phyloP scores from a whole-genome alignment of 2,329 filamentous ascomycete species.

The Colletotrichum sp. region DNA sequence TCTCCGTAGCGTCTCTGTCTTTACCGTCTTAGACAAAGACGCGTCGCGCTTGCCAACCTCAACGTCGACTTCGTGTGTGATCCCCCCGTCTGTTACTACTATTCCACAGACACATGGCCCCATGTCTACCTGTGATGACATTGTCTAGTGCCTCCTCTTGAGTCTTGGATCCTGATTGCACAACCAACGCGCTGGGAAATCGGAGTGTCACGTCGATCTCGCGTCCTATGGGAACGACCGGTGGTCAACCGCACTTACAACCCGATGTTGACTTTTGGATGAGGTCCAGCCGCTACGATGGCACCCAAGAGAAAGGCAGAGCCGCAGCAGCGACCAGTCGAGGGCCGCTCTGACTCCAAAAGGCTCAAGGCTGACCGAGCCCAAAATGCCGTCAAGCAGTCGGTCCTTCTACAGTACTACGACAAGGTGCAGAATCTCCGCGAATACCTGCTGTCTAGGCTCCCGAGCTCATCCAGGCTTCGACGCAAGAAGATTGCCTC shows the following conservation, averaged over 20 bases:
- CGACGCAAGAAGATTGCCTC: constrained; percentile 61
- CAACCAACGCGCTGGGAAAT: not conserved
- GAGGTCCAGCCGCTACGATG: not conserved
- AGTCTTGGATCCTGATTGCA: not conserved
- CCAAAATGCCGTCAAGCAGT: constrained; percentile 3
- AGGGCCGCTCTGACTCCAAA: not conserved
- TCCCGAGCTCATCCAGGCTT: constrained; percentile 71
- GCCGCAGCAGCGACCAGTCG: not conserved
- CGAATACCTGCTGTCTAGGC: constrained; percentile 69
- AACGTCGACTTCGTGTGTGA: not conserved
- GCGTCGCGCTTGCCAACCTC: constrained; percentile 2
- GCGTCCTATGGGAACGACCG: not conserved
- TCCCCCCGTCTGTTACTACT: not conserved
- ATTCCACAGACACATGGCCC: not conserved
- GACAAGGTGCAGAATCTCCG: constrained; percentile 69
- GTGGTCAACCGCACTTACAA: not conserved
- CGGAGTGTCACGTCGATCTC: not conserved
- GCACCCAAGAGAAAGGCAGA: constrained; percentile 5
- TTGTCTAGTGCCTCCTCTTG: not conserved
- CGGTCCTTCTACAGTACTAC: constrained; percentile 49
- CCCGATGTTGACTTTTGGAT: not conserved
- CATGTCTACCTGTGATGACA: not conserved
- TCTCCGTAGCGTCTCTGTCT: not conserved
- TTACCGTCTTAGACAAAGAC: not conserved
- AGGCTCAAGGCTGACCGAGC: not conserved